phyloP scores from a whole-genome alignment of 129 eudicot genomes.

The carrot (Daucus carota) region DNA sequence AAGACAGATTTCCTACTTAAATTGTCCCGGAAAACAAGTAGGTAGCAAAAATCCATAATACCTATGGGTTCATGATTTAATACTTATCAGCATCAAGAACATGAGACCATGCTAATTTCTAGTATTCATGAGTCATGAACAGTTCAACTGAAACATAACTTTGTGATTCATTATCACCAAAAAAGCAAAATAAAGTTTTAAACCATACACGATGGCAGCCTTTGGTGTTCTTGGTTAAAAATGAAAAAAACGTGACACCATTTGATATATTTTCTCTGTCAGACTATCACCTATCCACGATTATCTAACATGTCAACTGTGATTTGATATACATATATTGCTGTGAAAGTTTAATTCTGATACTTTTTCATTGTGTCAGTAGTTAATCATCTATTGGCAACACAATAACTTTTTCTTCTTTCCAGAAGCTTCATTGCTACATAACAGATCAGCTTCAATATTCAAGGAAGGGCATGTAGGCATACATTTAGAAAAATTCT shows the following conservation, averaged over 20 bases:
- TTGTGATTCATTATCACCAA: background rate
- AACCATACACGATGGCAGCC: background rate
- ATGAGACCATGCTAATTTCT: background rate
- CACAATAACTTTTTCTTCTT: background rate
- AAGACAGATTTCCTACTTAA: background rate
- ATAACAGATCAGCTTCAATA: background rate
- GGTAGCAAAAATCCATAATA: no score
- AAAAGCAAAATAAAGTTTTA: background rate
- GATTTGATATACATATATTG: background rate
- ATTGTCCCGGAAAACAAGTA: background rate
- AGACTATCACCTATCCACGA: background rate
- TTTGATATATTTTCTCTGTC: background rate
- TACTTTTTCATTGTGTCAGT: background rate
- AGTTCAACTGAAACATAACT: background rate
- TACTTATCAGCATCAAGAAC: background rate
- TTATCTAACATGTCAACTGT: background rate
- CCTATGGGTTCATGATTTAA: background rate
- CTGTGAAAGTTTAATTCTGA: background rate
- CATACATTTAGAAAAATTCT: background rate
- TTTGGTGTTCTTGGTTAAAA: background rate
- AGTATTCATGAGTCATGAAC: background rate
- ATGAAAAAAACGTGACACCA: background rate
- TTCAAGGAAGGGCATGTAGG: background rate
- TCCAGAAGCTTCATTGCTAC: background rate
- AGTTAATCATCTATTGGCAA: background rate